Conservation (phyloP, 2,329 filamentous ascomycete genomes). For the Cyphellophora attinorum region DNA sequence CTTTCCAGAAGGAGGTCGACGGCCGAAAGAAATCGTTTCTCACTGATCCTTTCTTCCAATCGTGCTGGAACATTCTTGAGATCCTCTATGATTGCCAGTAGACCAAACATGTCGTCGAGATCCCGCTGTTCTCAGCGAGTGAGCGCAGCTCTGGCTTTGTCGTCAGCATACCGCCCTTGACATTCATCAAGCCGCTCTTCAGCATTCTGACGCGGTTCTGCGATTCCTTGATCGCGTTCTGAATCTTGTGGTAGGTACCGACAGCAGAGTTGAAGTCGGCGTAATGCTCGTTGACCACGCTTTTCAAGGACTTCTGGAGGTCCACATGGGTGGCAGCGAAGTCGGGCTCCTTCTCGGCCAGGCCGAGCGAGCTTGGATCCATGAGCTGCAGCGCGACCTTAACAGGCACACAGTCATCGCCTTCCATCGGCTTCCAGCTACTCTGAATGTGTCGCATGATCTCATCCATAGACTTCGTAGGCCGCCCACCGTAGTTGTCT, state of each 20-base stretch:
- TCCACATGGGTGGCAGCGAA: conserved; percentile 78
- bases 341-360: conserved; percentile 76
- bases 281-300: conserved; percentile 96
- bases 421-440: conserved; percentile 88
- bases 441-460: conserved; percentile 54
- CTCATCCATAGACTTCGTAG: conserved; percentile 18
- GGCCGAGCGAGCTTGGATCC: conserved; percentile 84
- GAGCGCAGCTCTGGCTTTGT: conserved; percentile 88
- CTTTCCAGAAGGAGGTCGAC: conserved; percentile 88
- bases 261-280: conserved; percentile 99
- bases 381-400: conserved; percentile 91
- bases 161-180: conserved; percentile 71
- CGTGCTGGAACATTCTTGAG: conserved; percentile 83
- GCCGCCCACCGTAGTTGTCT: conserved; percentile 11
- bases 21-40: conserved; percentile 87
- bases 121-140: conserved; percentile 75
- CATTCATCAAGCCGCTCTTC: conserved; percentile 70
- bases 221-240: conserved; percentile 79
- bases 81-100: conserved; percentile 76
- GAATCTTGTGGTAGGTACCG: conserved; percentile 97
- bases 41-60: conserved; percentile 86
- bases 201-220: conserved; percentile 75
- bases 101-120: conserved; percentile 82
- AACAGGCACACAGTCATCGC: conserved; percentile 80
- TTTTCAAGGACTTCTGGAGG: conserved; percentile 85